phyloP scores from a whole-genome alignment of 345 rosid genomes.

The Eucalyptus cladocalyx region DNA sequence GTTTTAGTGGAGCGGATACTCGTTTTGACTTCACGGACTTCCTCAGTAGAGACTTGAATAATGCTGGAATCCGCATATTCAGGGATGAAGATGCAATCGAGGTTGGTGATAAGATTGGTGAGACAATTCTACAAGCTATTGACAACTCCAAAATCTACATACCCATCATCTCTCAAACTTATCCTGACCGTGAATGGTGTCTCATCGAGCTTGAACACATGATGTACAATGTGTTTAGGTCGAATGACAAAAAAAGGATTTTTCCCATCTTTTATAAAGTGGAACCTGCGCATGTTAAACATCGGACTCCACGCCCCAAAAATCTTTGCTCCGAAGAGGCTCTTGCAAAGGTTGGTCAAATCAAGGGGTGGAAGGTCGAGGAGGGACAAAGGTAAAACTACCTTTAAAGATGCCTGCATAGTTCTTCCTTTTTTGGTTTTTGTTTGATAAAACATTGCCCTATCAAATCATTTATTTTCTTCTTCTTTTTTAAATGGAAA shows the following conservation, averaged over 20 bases:
- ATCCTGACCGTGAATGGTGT: not conserved
- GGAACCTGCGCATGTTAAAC: not conserved
- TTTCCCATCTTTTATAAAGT: not conserved
- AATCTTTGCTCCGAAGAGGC: too few species aligned
- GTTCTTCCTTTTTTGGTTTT: too few species aligned
- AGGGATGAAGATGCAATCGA: fast-evolving
- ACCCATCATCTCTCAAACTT: not conserved
- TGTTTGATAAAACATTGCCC: not conserved
- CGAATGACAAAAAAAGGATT: fast-evolving
- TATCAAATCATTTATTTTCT: too few species aligned
- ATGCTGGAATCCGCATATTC: not conserved
- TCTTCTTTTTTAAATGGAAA: too few species aligned
- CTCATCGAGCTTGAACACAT: not conserved
- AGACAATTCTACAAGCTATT: not conserved
- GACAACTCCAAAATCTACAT: not conserved
- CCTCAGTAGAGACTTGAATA: fast-evolving
- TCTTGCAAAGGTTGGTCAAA: too few species aligned
- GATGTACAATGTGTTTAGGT: fast-evolving
- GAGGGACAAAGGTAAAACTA: too few species aligned
- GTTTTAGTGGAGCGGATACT: too few species aligned
- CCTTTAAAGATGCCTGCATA: too few species aligned
- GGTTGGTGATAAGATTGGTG: not conserved
- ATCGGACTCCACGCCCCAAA: fast-evolving
- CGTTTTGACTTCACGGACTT: too few species aligned
- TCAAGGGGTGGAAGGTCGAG: too few species aligned